Evolutionary conservation across 176 grass and related monocot genomes (phyloP), one percentile per base, ranked within the genome.

Genomic region (Triticum turgidum): DNA sequence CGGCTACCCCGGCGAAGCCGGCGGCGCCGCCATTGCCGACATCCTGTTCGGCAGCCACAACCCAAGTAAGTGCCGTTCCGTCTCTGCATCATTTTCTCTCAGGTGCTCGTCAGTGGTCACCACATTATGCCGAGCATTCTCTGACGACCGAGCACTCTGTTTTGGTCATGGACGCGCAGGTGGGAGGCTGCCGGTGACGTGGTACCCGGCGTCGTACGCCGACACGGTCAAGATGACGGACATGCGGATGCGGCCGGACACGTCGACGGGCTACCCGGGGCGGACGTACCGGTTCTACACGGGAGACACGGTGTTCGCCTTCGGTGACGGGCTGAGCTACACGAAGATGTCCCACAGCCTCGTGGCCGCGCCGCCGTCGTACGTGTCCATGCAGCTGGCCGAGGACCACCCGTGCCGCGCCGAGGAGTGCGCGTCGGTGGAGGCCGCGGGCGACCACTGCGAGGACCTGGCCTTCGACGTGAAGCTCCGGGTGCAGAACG

Each of bases 261-360:
- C 77, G 11, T 79, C 88, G 20, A 88, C 88, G 0, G 87, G 88
- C 3, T 94, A 91, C 85, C 97, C 97, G 1, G 97, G 97, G 11
- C 92, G 97, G 65, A 98, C 97, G 1, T 96, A 96, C 84, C 91
- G 94, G 45, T 98, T 98, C 91, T 98, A 98, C 93, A 96, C 88
- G 0, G 97, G 97, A 21, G 83, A 92, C 5, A 91, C 87, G 1
- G 66, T 96, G 81, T 98, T 91, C 86, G 65, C 87, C 32, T 98
- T 98, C 88, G 97, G 97, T 3, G 90, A 98, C 74, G 97, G 97
- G 6, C 56, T 98, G 86, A 98, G 97, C 94, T 98, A 98, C 90
- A 94, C 90, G 12, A 81, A n/a, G 5, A 91, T 74, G 84, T 52
- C 69, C 32, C 88, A 98, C 87, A 44, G 39, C 17, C 90, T 96